A percentile compares a stretch with the other conserved stretches of the same genome.
These are phyloP conservation scores for Rhodamnia rubescens DNA, from an alignment of 345 rosid genomes.

Conservation along the genomic window DNA sequence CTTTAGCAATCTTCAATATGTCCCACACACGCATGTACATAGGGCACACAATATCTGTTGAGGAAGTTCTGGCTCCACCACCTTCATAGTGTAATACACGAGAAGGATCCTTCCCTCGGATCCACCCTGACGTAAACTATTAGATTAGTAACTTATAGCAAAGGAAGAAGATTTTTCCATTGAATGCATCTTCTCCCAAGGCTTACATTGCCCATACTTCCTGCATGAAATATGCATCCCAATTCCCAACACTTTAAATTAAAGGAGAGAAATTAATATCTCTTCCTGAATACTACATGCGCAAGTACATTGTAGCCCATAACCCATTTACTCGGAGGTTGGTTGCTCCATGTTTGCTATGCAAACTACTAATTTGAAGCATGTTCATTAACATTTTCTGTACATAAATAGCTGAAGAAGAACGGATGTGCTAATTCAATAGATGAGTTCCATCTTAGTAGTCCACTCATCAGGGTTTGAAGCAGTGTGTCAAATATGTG, in stretches of 20 bases:
- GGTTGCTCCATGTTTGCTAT: not conserved
- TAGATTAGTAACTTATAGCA: slow-evolving; percentile 2
- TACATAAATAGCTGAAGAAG: not conserved
- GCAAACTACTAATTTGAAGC: not conserved
- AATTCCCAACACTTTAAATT: not conserved
- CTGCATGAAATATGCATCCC: not conserved
- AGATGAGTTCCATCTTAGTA: not conserved
- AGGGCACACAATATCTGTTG: slow-evolving; percentile 93
- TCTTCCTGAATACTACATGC: not conserved
- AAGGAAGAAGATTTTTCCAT: not conserved
- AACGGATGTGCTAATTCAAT: not conserved
- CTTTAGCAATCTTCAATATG: slow-evolving; percentile 88
- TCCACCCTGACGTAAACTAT: slow-evolving; percentile 55
- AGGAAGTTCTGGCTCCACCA: slow-evolving; percentile 85
- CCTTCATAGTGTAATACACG: slow-evolving; percentile 92
- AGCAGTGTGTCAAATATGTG: not conserved
- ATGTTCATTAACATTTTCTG: not conserved
- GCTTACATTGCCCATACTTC: not conserved
- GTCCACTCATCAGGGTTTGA: not conserved
- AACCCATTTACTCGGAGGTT: not conserved
- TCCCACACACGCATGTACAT: slow-evolving; percentile 99
- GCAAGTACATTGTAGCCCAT: not conserved
- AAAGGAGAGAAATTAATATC: not conserved
- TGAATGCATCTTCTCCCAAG: not conserved
- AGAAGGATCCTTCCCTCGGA: slow-evolving; percentile 74